phyloP scores from a whole-genome alignment of 768 basidiomycete species.

The Pleurotus citrinopileatus region DNA sequence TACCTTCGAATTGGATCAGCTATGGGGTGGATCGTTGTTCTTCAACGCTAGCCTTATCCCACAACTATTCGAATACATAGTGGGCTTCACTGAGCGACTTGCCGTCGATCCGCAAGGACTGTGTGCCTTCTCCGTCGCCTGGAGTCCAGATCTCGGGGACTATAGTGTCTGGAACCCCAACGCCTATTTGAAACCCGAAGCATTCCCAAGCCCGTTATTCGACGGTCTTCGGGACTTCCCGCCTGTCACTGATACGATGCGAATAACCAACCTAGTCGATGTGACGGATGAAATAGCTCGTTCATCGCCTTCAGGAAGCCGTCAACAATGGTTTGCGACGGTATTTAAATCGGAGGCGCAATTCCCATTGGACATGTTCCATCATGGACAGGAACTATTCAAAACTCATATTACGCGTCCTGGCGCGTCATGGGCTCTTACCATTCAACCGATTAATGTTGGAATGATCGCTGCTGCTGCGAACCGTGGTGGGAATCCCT shows the following conservation, averaged over 20 bases:
- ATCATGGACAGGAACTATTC: not conserved
- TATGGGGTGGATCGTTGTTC: conserved; percentile 16
- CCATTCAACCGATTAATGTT: conserved; percentile 2
- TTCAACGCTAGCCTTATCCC: conserved; percentile 10
- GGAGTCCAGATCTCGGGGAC: conserved; percentile 4
- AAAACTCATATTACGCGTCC: not conserved
- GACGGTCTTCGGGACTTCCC: conserved; percentile 1
- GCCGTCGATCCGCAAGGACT: conserved; percentile 7
- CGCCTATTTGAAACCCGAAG: conserved; percentile 5
- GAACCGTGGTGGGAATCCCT: not conserved
- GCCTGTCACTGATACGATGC: conserved; percentile 9
- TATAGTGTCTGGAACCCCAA: conserved; percentile 11
- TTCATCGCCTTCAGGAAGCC: not conserved
- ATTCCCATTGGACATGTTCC: not conserved
- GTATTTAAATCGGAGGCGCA: not conserved
- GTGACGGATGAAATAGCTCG: not conserved
- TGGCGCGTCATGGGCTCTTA: not conserved
- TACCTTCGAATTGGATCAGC: conserved; percentile 5
- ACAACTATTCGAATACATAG: conserved; percentile 8
- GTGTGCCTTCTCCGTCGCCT: conserved; percentile 9
- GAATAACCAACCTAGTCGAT: conserved; percentile 1
- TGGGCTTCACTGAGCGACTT: conserved; percentile 8
- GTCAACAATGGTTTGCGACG: not conserved
- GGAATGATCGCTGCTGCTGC: not conserved
- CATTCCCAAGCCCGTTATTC: conserved; percentile 8